Percentiles rank a stretch among this genome's conserved stretches.
phyloP scores from a whole-genome alignment of 805 yeast genomes.

The Starmera quercuum region DNA sequence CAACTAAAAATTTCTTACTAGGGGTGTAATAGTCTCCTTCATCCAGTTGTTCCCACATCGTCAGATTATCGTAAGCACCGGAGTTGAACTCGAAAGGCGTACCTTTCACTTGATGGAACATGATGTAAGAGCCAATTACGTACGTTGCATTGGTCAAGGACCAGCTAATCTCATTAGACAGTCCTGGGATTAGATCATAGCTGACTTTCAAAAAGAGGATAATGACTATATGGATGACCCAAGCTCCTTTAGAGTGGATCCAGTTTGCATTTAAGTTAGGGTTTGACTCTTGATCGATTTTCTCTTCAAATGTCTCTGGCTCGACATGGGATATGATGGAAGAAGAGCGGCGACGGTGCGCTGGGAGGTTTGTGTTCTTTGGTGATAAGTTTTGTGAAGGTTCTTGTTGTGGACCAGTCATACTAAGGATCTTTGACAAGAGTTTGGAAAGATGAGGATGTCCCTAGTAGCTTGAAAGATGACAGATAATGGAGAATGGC shows the following conservation, averaged over 20 bases:
- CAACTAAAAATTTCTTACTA: conserved; percentile 82
- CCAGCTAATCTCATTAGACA: conserved; percentile 83
- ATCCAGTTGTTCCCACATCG: conserved; percentile 98
- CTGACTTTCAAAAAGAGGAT: conserved; percentile 67
- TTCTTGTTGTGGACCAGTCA: not conserved
- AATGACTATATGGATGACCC: conserved; percentile 87
- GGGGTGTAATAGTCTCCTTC: conserved; percentile 97
- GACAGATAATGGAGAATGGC: not conserved
- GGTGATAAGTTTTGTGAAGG: conserved; percentile 11
- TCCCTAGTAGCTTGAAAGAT: too few species aligned
- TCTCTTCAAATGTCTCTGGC: conserved; percentile 87
- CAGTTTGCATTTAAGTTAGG: conserved; percentile 92
- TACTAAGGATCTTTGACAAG: not conserved
- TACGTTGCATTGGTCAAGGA: conserved; percentile 87
- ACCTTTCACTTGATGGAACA: conserved; percentile 96
- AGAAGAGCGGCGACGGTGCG: conserved; percentile 68
- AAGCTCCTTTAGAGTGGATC: conserved; percentile 95
- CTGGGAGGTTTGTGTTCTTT: conserved; percentile 5
- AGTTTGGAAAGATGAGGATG: too few species aligned
- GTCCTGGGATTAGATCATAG: conserved; percentile 74
- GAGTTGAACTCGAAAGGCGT: conserved; percentile 95
- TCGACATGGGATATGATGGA: conserved; percentile 87
- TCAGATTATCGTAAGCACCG: conserved; percentile 91
- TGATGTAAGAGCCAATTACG: conserved; percentile 84
- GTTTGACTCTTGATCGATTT: conserved; percentile 80